phyloP scores from a whole-genome alignment of 257 asterid species.

The Nicotiana paniculata region DNA sequence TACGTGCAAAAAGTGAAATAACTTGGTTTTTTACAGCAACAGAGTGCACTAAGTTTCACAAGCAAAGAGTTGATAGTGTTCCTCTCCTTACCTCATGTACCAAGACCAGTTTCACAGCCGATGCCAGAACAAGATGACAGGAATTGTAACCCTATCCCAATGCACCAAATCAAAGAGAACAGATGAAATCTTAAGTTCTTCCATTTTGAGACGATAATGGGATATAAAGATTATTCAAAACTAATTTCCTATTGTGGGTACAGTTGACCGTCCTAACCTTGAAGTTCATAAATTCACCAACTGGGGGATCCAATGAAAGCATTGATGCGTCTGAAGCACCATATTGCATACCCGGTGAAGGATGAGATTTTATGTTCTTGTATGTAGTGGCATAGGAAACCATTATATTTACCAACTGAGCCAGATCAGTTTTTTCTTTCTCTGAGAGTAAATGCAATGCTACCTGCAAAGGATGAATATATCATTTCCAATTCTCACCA shows the following conservation, averaged over 20 bases:
- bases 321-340: constrained; percentile 47
- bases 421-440: constrained; percentile 54
- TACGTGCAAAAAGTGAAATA: background rate
- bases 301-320: constrained; percentile 78
- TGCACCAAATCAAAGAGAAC: constrained; percentile 13
- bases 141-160: constrained; percentile 61
- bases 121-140: constrained; percentile 56
- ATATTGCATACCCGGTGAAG: constrained; percentile 32
- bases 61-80: background rate
- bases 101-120: constrained; percentile 75
- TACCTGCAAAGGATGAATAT: constrained; percentile 45
- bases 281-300: constrained; percentile 53
- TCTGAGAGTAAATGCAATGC: constrained; percentile 82
- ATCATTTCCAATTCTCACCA: constrained; percentile 19
- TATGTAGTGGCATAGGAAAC: constrained; percentile 79
- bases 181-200: constrained; percentile 10
- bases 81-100: constrained; percentile 69
- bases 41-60: background rate
- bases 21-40: background rate
- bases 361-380: constrained; percentile 59
- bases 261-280: constrained; percentile 43
- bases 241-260: background rate
- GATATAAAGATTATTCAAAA: background rate
- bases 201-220: background rate
- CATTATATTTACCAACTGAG: constrained; percentile 65